A percentile compares a stretch with the other conserved stretches of the same genome.
These are phyloP conservation scores for Grosmannia serpens DNA, from an alignment of 2,329 filamentous ascomycete species.

Conservation along the genomic window DNA sequence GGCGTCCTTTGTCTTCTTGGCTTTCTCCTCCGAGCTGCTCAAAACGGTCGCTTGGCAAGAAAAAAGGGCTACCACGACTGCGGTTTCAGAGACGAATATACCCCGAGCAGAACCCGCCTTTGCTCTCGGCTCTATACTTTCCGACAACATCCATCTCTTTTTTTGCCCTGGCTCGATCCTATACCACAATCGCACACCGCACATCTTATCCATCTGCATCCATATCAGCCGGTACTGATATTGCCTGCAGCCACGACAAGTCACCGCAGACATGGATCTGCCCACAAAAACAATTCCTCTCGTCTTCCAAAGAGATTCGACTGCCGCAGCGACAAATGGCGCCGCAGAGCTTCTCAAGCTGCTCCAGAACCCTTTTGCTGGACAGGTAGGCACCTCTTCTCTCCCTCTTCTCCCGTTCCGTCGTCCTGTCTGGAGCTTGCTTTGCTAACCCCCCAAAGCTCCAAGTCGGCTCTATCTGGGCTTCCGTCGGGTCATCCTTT, in stretches of 20 bases:
- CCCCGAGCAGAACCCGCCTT: not conserved
- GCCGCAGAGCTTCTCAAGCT: conserved; percentile 35
- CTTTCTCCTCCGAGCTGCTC: not conserved
- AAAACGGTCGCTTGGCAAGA: not conserved
- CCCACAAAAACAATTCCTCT: conserved; percentile 6
- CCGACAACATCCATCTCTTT: not conserved
- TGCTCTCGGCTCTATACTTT: not conserved
- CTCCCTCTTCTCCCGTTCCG: not conserved
- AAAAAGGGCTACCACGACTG: not conserved
- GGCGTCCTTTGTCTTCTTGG: not conserved
- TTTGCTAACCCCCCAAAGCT: conserved; percentile 21
- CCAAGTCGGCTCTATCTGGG: conserved; percentile 53
- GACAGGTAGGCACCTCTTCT: conserved; percentile 23
- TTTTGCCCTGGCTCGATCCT: not conserved
- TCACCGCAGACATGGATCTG: conserved; percentile 9
- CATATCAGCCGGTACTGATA: conserved; percentile 1
- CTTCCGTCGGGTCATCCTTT: conserved; percentile 70
- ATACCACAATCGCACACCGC: not conserved
- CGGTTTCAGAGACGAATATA: not conserved
- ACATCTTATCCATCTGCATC: not conserved
- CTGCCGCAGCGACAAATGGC: conserved; percentile 12
- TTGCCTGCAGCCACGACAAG: not conserved
- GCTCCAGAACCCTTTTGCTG: conserved; percentile 36
- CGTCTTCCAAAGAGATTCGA: conserved; percentile 5
- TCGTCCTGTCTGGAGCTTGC: not conserved